Conservation (phyloP, 257 asterid genomes). For the Salvia hispanica region DNA sequence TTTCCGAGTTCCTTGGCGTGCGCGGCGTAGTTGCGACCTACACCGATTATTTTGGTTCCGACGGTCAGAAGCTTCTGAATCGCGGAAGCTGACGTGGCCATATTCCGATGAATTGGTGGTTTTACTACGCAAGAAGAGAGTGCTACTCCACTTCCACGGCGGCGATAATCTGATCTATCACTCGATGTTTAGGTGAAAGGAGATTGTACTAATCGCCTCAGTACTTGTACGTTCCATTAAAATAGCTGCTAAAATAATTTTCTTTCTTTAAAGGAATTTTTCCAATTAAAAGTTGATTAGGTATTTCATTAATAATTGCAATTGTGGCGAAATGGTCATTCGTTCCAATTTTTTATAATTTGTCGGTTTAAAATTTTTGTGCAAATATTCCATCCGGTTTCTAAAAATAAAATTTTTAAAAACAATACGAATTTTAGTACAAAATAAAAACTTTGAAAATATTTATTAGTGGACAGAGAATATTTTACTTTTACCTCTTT, state of each 20-base stretch:
- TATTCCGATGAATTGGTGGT: conserved; percentile 32
- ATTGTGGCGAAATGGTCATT: no score
- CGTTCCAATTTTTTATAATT: no score
- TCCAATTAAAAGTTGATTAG: no score
- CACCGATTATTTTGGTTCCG: conserved; percentile 89
- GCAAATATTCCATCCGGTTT: no score
- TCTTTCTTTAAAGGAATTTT: no score
- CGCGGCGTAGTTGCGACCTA: conserved; percentile 97
- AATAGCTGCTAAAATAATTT: background rate
- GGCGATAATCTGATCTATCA: conserved; percentile 19
- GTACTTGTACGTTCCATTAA: conserved; percentile 29
- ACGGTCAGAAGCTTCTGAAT: conserved; percentile 64
- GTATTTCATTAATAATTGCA: no score
- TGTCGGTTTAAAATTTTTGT: no score
- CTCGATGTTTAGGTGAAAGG: background rate
- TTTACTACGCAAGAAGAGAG: conserved; percentile 17
- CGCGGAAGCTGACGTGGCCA: conserved; percentile 71
- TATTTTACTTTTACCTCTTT: no score
- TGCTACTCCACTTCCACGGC: conserved; percentile 6
- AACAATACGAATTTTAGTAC: no score
- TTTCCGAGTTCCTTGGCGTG: conserved; percentile 96
- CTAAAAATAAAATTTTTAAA: no score
- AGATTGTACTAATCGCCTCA: conserved; percentile 23
- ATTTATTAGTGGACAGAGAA: no score
- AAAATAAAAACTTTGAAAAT: no score